Evolutionary conservation across 805 yeast genomes (phyloP), one percentile per base, ranked within the genome.

Genomic region (Starmerella sirachaensis): DNA sequence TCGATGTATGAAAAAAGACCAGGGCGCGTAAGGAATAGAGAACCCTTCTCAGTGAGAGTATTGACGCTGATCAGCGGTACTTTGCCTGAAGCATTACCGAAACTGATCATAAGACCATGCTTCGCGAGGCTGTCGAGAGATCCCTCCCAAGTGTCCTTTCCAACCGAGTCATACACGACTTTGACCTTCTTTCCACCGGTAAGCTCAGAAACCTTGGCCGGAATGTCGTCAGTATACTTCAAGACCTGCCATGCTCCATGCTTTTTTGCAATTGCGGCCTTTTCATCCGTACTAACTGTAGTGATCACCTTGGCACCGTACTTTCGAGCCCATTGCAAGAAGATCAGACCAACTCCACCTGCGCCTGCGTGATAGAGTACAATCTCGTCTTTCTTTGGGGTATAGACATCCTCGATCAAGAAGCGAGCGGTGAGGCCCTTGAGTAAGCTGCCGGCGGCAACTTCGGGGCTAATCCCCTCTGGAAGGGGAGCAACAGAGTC

Each of bases 301-400:
- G 93, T 95, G 59, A 86, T 84, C 31, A 76, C 85, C 46, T 72
- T 76, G 4, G 85, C 95, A 16, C 94, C 93, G 33, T 62, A 65
- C 18, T 59, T 52, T 21, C 65, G 57, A 34, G 78, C 59, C 58
- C 85, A 61, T 57, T 85, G 94, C 34, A 67, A 64, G 37, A 84
- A 61, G 14, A 82, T 48, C 35, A 72, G 67, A 5, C 97, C 97
- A 35, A 82, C 88, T 40, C 96, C 95, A 31, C 96, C 97, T 3
- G 96, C 95, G 6, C 94, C 94, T 4, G 96, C 96, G 63, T 85
- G 83, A 18, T 83, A 76, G 32, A 86, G 65, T 30, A 80, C 69
- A 48, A 60, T 68, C 41, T 88, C 95, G 37, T 74, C 86, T 19
- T 28, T 30, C 54, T 69, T 63, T 49, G 81, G 56, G 27, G 82